Evolutionary conservation across 2,329 filamentous ascomycete species (phyloP).

Genomic region (Xylariales sp.): DNA sequence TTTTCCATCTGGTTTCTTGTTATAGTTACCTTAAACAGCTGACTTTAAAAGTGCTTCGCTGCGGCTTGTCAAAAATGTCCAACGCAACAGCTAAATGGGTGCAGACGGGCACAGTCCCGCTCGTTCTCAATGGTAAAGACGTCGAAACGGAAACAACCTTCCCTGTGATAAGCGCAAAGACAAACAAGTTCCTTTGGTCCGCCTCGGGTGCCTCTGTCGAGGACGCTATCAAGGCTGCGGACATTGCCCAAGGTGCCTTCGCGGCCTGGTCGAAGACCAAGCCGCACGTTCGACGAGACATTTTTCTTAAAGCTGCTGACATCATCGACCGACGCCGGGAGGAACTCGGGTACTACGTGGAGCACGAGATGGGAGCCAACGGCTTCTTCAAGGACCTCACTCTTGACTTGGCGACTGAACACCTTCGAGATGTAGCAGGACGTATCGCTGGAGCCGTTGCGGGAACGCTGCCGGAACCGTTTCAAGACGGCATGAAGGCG

Average conservation of each 20-base stretch:
- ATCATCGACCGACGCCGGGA: constrained; percentile 48
- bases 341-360: constrained; percentile 52
- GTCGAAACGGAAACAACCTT: no score
- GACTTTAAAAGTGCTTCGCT: no score
- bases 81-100: no score
- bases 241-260: constrained; percentile 59
- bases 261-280: constrained; percentile 58
- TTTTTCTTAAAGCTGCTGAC: constrained; percentile 59
- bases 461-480: constrained; percentile 32
- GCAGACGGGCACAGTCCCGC: no score
- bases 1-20: no score
- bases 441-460: constrained; percentile 27
- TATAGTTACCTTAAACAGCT: no score
- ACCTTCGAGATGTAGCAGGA: constrained; percentile 33
- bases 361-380: constrained; percentile 28
- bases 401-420: constrained; percentile 22
- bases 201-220: constrained; percentile 50
- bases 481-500: no score
- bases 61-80: no score
- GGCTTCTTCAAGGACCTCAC: constrained; percentile 28
- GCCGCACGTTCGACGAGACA: constrained; percentile 50
- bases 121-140: no score
- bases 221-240: constrained; percentile 42
- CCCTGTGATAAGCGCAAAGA: no score
- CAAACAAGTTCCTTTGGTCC: no score